Evolutionary conservation across 169 alveolate genomes (phyloP).

Genomic region (Theileria luwenshuni): DNA sequence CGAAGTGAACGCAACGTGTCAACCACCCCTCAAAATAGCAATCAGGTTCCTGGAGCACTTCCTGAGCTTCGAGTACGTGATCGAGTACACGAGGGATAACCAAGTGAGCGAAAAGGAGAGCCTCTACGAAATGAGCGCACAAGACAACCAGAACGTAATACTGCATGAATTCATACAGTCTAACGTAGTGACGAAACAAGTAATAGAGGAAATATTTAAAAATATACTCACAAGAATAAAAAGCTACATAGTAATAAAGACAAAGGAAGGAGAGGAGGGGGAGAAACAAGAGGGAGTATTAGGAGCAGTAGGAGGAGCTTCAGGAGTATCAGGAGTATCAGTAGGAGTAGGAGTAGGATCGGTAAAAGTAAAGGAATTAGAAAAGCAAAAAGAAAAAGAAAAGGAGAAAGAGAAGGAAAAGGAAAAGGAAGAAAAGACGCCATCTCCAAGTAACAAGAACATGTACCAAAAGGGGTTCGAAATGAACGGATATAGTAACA

Average conservation of each 20-base stretch:
- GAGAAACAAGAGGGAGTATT: background rate
- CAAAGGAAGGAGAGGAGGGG: background rate
- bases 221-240: conserved; percentile 31
- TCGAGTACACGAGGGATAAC: conserved; percentile 45
- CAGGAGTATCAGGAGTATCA: no score
- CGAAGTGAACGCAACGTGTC: conserved; percentile 31
- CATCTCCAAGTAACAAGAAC: background rate
- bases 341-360: background rate
- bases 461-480: no score
- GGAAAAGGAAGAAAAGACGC: background rate
- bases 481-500: background rate
- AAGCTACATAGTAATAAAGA: conserved; percentile 9
- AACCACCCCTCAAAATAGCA: conserved; percentile 54
- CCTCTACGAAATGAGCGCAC: conserved; percentile 38
- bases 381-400: background rate
- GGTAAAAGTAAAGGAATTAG: background rate
- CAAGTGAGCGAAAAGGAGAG: conserved; percentile 30
- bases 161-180: conserved; percentile 63
- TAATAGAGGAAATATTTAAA: conserved; percentile 36
- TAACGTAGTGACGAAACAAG: conserved; percentile 32
- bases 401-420: background rate
- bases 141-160: conserved; percentile 44
- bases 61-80: conserved; percentile 52
- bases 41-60: conserved; percentile 50
- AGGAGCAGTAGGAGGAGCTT: background rate